A percentile compares a stretch with the other conserved stretches of the same genome.
phyloP scores from a whole-genome alignment of 208 protist genomes.

The Baffinella frigidus region DNA sequence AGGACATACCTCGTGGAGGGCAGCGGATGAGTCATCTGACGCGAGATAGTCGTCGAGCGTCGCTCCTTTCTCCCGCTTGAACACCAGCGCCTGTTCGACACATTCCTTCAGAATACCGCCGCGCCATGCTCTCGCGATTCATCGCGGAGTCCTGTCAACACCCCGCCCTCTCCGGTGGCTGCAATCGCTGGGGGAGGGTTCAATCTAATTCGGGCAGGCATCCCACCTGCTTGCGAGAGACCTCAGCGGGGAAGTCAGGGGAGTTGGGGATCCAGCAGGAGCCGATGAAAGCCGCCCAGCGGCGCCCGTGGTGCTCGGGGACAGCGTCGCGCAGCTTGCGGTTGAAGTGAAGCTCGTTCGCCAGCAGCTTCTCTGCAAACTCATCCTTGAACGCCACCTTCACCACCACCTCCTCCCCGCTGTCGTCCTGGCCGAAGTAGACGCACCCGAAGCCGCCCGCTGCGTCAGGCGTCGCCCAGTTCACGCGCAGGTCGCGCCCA shows the following conservation, averaged over 20 bases:
- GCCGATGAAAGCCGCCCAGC: background rate
- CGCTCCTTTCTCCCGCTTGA: background rate
- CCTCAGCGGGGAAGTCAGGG: background rate
- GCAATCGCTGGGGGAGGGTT: background rate
- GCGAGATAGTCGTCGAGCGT: conserved; percentile 11
- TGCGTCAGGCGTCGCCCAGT: background rate
- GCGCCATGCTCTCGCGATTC: background rate
- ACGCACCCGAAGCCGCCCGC: conserved; percentile 30
- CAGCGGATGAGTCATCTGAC: background rate
- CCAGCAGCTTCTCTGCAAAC: conserved; percentile 18
- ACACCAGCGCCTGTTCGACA: background rate
- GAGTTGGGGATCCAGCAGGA: background rate
- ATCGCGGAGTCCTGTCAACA: no score
- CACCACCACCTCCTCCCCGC: conserved; percentile 37
- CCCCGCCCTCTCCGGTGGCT: no score
- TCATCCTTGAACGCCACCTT: conserved; percentile 34
- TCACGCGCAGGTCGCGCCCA: background rate
- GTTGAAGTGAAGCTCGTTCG: conserved; percentile 52
- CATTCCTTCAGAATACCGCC: background rate
- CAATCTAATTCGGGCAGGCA: background rate
- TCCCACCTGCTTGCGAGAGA: background rate
- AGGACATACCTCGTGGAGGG: no score
- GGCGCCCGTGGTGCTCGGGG: background rate
- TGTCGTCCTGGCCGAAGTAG: background rate
- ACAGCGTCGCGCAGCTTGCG: background rate